phyloP scores from a whole-genome alignment of 495 filamentous ascomycete genomes.

The Hyaloscypha bicolor region DNA sequence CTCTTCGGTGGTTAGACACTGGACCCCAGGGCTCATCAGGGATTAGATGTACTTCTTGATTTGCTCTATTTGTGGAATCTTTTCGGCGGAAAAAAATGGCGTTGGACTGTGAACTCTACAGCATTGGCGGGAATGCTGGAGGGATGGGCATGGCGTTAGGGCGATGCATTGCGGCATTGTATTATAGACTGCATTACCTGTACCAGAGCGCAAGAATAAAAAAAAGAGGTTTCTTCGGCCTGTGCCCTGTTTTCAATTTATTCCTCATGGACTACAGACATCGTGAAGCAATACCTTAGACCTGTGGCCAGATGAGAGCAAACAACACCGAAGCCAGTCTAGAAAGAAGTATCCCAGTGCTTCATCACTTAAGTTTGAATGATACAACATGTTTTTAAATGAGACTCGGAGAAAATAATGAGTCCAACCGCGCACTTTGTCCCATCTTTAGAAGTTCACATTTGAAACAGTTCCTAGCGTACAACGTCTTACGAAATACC shows the following conservation, averaged over 20 bases:
- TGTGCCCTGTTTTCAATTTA: not conserved
- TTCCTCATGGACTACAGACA: not conserved
- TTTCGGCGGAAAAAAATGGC: constrained; percentile 15
- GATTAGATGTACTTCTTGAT: constrained; percentile 3
- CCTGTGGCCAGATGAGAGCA: not conserved
- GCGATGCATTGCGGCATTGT: constrained; percentile 12
- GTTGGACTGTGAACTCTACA: constrained; percentile 7
- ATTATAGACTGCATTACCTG: constrained; percentile 11
- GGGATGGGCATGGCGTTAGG: constrained; percentile 9
- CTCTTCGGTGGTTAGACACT: not conserved
- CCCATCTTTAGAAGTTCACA: no score
- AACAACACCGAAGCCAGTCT: no score
- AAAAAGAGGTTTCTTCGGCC: not conserved
- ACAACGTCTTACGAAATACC: no score
- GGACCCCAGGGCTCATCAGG: not conserved
- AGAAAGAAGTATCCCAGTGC: no score
- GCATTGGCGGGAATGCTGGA: constrained; percentile 6
- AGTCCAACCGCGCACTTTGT: no score
- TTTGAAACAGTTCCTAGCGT: no score
- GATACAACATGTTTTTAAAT: no score
- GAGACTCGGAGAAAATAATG: no score
- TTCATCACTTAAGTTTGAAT: no score
- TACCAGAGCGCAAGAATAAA: not conserved
- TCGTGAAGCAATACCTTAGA: not conserved
- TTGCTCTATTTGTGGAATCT: not conserved